Base-by-base conservation (phyloP, 257 asterid genomes). In the Nicotiana sylvestris region DNA sequence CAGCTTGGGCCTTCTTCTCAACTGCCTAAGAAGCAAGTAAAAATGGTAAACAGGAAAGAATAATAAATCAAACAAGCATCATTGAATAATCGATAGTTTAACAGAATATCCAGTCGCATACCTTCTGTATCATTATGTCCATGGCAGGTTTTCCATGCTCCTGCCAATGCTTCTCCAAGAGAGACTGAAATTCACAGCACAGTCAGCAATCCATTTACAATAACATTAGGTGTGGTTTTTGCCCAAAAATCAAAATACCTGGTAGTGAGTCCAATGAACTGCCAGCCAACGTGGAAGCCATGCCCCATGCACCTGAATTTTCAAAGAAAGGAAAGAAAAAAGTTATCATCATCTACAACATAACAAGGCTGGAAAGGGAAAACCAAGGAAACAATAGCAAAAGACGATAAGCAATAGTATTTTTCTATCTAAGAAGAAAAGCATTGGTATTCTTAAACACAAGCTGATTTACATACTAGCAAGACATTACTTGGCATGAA, bases 271-370 rank as follows among this genome's bases (percentile, higher is more conserved):
- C 15, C 85, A 62, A 77, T 81, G 92, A 83, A 80, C 85, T 79
- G 92, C 92, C 84, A 93, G 90, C 98, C 98, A 95, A 65, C 92
- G 96, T 53, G 98, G 98, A 89, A 93, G 88, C 98, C 98, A 95
- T 77, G 97, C 95, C 85, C 93, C 89, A 39, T 91, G 96, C 83
- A 82, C 89, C 98, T 94, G 89, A 80, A 78, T 58, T 85, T 82
- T 82, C 68, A 83, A 82, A 72, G 51, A 29, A 84, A 79, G 49
- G 77, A 77, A 70, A 15, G 61, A 68, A 69, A 74, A 82, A 25
- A 37, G 66, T 84, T 72, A 78, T 60, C 60, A 66, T 16, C 21
- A 68, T 82, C 70, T 82, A 51, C 62, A 25, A 53, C 51, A 79
- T 37, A 15, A 9, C 69, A 55, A 25, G 9, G 10, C 51, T 43